phyloP scores from a whole-genome alignment of 257 asterid genomes.

The Scutellaria galericulata region DNA sequence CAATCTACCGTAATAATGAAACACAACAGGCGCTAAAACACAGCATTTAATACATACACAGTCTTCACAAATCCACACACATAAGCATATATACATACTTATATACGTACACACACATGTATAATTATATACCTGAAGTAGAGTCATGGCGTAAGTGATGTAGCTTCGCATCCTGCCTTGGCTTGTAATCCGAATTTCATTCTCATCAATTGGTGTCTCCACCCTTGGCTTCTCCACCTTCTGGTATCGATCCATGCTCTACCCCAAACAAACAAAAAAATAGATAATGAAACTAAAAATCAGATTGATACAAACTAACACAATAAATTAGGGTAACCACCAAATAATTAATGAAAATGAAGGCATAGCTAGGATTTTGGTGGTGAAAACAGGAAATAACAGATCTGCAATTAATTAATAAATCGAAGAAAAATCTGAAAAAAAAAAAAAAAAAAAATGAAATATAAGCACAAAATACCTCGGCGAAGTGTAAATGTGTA shows the following conservation, averaged over 20 bases:
- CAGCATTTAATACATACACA: not conserved
- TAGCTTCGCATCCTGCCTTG: slow-evolving; percentile 76
- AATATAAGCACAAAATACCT: slow-evolving; percentile 12
- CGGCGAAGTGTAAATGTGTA: not conserved
- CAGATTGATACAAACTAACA: not conserved
- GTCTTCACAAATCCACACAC: not conserved
- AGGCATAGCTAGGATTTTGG: slow-evolving; percentile 22
- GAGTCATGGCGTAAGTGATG: slow-evolving; percentile 70
- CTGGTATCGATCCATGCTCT: slow-evolving; percentile 81
- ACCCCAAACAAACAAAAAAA: not conserved
- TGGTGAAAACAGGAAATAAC: slow-evolving; percentile 23
- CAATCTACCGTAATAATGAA: not conserved
- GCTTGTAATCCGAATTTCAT: slow-evolving; percentile 73
- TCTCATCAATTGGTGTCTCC: slow-evolving; percentile 63
- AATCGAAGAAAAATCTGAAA: slow-evolving; percentile 6
- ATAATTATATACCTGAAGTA: slow-evolving; percentile 56
- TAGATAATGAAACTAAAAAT: not conserved
- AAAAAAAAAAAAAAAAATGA: not conserved
- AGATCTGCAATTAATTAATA: slow-evolving; percentile 38
- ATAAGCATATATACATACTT: not conserved
- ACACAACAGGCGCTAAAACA: not conserved
- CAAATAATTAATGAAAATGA: not conserved
- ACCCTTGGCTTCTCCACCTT: slow-evolving; percentile 72
- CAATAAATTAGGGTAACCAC: slow-evolving; percentile 7
- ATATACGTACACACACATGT: slow-evolving; percentile 30